Base-by-base conservation (phyloP, 495 filamentous ascomycete species). In the Neurospora cerealis region DNA sequence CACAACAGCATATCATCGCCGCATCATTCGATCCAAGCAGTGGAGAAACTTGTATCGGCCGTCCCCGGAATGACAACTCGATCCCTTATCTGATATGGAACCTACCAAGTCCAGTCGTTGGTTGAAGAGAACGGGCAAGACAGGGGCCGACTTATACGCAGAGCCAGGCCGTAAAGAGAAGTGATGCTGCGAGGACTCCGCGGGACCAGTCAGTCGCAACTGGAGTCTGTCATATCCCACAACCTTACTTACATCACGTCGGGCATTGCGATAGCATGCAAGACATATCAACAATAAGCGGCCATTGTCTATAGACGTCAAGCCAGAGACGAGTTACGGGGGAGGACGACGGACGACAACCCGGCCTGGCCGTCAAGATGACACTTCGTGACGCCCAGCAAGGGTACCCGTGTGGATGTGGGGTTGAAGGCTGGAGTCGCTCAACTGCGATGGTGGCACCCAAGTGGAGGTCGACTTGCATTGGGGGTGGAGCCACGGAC, bases 11-110 rank as follows among this genome's bases (percentile, higher is more conserved):
- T 70, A 66, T 74, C 75, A 77, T 72, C 62, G 69, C 39, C 70
- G 74, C 75, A 78, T 78, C 75, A 78, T 74, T 73, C 74, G 70
- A 71, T 71, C 73, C 69, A 70, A 39, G 44, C 69, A 41, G 76
- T 72, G 72, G 70, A 69, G 74, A 44, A 21, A 34, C 4, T 41
- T 7, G 15, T 34, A n/a, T 66, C 28, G 70, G 70, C 28, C 41
- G 32, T 54, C 10, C 17, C 34, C 54, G 54, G 54, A 62, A 62
- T 62, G 28, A 62, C 54, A 62, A 28, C 24, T 62, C 24, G 24
- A 60, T 32, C 24, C 54, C 24, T 9, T 34, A 34, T 62, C 46
- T 54, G 10, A 24, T 28, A 54, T 54, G 46, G 46, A 5, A 54
- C 46, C 46, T 54, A 54, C 24, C 9, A 54, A 21, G 19, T 24